phyloP scores from a whole-genome alignment of 2,329 filamentous ascomycete species.

The Aspergillus puulaauensis region DNA sequence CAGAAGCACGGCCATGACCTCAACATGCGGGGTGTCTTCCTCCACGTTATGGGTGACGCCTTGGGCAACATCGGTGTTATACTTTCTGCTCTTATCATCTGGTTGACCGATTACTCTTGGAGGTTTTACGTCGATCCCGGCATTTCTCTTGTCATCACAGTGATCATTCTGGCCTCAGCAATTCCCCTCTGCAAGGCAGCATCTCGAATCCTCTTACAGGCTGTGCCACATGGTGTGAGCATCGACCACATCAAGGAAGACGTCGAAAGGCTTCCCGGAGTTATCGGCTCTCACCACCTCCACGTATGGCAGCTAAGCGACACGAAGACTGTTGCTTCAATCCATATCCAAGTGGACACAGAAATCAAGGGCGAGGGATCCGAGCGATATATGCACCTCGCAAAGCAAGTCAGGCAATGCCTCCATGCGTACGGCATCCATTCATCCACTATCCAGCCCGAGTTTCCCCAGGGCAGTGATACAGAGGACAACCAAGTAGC shows the following conservation, averaged over 20 bases:
- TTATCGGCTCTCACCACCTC: conserved; percentile 89
- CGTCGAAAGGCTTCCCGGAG: conserved; percentile 78
- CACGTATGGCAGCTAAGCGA: conserved; percentile 98
- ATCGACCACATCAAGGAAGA: conserved; percentile 91
- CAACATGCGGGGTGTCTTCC: conserved; percentile 81
- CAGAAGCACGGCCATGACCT: conserved; percentile 65
- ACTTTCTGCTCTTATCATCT: conserved; percentile 77
- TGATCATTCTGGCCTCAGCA: conserved; percentile 61
- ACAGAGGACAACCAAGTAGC: conserved; percentile 26
- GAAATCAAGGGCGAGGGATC: conserved; percentile 79
- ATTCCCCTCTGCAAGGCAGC: conserved; percentile 54
- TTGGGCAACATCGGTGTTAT: conserved; percentile 51
- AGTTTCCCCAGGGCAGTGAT: conserved; percentile 56
- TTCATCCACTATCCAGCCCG: conserved; percentile 94
- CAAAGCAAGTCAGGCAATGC: conserved; percentile 77
- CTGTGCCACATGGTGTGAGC: conserved; percentile 83
- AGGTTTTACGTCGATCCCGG: conserved; percentile 86
- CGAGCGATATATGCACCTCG: conserved; percentile 84
- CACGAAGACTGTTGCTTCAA: conserved; percentile 86
- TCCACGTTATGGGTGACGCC: conserved; percentile 57
- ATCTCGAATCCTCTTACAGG: conserved; percentile 83
- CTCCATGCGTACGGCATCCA: conserved; percentile 96
- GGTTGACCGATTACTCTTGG: conserved; percentile 79
- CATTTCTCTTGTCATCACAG: conserved; percentile 90
- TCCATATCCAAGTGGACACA: conserved; percentile 91